Conservation (phyloP, 192 early-diverging fungal genomes). For the Mortierella hygrophila region DNA sequence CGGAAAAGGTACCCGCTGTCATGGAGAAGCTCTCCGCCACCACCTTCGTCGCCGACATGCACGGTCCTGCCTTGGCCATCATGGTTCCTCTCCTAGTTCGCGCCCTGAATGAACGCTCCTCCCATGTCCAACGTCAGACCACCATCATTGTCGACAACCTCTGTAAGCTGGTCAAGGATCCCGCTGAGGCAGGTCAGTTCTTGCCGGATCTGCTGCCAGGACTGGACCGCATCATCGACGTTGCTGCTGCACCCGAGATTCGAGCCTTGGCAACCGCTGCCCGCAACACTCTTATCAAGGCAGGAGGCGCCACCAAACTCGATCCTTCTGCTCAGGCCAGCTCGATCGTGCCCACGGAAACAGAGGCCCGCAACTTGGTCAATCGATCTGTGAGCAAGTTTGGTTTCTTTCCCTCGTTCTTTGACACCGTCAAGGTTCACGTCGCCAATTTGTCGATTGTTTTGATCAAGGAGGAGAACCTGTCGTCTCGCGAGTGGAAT, state of each 20-base stretch:
- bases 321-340: constrained; percentile 16
- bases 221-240: constrained; percentile 79
- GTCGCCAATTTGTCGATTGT: constrained; percentile 65
- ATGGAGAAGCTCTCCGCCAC: constrained; percentile 82
- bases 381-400: constrained; percentile 58
- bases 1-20: constrained; percentile 79
- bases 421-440: constrained; percentile 65
- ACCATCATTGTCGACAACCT: constrained; percentile 88
- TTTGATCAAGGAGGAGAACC: constrained; percentile 70
- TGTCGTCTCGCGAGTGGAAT: constrained; percentile 71
- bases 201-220: constrained; percentile 79
- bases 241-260: constrained; percentile 80
- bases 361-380: constrained; percentile 58
- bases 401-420: constrained; percentile 67
- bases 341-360: constrained; percentile 47
- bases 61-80: constrained; percentile 82
- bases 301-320: constrained; percentile 66
- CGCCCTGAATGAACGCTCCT: constrained; percentile 74
- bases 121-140: constrained; percentile 75
- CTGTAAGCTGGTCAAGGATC: constrained; percentile 88
- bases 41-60: constrained; percentile 84
- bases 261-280: constrained; percentile 74
- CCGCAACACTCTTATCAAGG: constrained; percentile 73
- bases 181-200: constrained; percentile 83
- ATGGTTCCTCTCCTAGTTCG: constrained; percentile 83